Conservation (phyloP, 179 eudicot species). For the Silene noctiflora region DNA sequence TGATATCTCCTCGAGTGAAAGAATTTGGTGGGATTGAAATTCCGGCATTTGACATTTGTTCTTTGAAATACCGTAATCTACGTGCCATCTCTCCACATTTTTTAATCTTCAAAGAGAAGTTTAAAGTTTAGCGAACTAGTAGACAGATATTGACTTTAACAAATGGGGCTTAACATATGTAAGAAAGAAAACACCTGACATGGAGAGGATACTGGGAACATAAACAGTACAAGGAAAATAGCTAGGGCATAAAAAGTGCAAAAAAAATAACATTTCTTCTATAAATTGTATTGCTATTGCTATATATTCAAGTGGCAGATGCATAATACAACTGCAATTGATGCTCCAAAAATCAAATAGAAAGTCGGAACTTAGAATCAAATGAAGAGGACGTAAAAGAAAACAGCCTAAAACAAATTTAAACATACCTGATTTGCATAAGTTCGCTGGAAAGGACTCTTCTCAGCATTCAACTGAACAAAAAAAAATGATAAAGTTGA, state of each 20-base stretch:
- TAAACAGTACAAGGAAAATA: not conserved
- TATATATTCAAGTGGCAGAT: no score
- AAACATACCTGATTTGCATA: constrained; percentile 75
- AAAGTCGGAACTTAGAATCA: not conserved
- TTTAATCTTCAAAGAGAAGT: constrained; percentile 48
- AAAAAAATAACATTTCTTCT: not conserved
- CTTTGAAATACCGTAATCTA: constrained; percentile 61
- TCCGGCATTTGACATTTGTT: constrained; percentile 69
- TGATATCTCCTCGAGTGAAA: constrained; percentile 33
- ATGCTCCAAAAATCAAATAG: not conserved
- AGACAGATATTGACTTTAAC: not conserved
- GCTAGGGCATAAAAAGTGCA: not conserved
- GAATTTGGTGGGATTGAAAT: constrained; percentile 47
- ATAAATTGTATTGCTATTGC: no score
- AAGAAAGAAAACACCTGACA: not conserved
- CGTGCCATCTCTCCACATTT: constrained; percentile 90
- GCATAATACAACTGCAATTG: not conserved
- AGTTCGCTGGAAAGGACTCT: constrained; percentile 89
- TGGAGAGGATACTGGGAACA: not conserved
- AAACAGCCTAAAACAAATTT: not conserved
- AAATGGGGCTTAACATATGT: not conserved
- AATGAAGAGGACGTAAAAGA: not conserved
- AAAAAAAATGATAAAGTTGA: not conserved
- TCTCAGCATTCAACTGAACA: constrained; percentile 69
- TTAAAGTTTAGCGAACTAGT: not conserved